Evolutionary conservation across 2,329 filamentous ascomycete species (phyloP), one percentile per base, ranked within the genome.

Genomic region (Beauveria asiatica): DNA sequence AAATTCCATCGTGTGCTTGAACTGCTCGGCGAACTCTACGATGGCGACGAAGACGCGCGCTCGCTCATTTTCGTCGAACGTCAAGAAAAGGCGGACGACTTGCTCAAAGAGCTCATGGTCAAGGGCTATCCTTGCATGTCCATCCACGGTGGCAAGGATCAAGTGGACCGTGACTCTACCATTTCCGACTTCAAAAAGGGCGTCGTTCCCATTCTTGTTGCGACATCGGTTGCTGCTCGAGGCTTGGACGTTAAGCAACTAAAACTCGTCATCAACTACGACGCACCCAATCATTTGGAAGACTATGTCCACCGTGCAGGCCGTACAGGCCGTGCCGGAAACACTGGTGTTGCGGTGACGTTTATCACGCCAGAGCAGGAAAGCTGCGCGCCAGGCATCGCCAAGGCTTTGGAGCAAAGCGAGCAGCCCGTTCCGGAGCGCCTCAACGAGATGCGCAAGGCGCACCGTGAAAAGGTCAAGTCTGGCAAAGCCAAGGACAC

Each of bases 231-330:
- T 61, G 94, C 94, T 44, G 94, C 94, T 55, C 89, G 94, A 73
- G 94, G 94, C 62, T 79, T 99, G 45, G 94, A 99, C 72, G 93
- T 99, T 49, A 96, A 97, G 75, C 91, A 96, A 71, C 80, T 99
- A 39, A 97, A 95, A 73, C 82, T 97, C 37, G 94, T 99, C 58
- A 87, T 99, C 75, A 97, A 97, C 74, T 97, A 91, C 70, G 92
- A 97, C 70, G 90, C 88, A 1, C 93, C 92, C 1, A 96, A 96
- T 68, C 92, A 97, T 75, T 75, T 96, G 63, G 94, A 99, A 74
- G 94, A 97, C 70, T 97, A 97, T 69, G 93, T 97, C 45, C 94
- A 97, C 72, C 88, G 94, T 64, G 91, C 90, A 59, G 94, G 94
- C 52, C 90, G 94, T 67, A 97, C 94, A 8, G 94, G 94, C 11